Base-by-base conservation (phyloP, 169 alveolate genomes). In the Plasmodium vinckei region DNA sequence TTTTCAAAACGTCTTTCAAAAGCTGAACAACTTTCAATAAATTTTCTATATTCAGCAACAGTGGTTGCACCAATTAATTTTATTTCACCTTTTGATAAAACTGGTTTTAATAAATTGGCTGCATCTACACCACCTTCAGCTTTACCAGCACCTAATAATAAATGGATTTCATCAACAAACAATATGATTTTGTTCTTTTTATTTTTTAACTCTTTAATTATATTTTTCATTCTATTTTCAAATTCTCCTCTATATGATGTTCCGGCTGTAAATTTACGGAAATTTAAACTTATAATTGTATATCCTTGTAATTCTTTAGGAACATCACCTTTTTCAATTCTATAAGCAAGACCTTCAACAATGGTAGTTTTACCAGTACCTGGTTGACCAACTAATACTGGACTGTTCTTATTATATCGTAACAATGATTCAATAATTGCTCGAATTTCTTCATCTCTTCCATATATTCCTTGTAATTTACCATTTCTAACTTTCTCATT, bases 21-120 rank as follows among this genome's bases (percentile, higher is more conserved):
- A 0, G 94, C 94, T 21, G 92, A 72, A 46, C 90, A 91, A 10
- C 89, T 87, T 47, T 88, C 91, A 33, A 92, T 88, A 47, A 72
- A 87, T 61, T 77, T 79, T 47, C 88, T 79, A 69, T 92, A 92
- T 60, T 92, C 94, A 17, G 84, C 72, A 7, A 73, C 42, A 19
- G 94, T 92, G 1, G 94, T 92, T 56, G 94, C 89, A 27, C 93
- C 94, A 2, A 92, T 92, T 46, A 87, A 72, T 72, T 92, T 92
- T 0, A 92, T 88, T 54, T 59, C 84, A 15, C 87, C 92, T 19
- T 71, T 70, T 9, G 94, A 84, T 57, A 92, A 33, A n/a, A 87
- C 87, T 0, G 94, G 94, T 56, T 92, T 92, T 25, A 88, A 72
- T 44, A 87, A 88, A 57, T 87, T 87, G 1, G 91, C 92, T 25